Evolutionary conservation across 164 flowering plant genomes (phyloP), one percentile per base, ranked within the genome.

Genomic region (Chimonanthus praecox): DNA sequence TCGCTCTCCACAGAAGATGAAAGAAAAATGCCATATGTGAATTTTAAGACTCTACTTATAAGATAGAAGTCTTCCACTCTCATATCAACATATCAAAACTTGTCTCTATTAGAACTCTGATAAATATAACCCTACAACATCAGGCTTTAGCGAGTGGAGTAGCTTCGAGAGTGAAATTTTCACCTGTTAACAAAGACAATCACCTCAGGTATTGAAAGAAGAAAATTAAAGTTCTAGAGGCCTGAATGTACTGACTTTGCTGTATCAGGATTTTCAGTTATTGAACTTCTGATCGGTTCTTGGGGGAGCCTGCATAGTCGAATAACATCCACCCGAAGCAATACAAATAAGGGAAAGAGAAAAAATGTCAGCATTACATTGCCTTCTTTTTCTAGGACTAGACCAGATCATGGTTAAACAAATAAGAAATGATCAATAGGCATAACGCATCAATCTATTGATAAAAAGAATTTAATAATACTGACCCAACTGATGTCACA

Each of bases 401-500:
- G 33, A 33, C 33, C 33, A 33, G 33, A 33, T 33, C 33, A 33
- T 33, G 33, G 33, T 33, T 33, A 33, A 33, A 33, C 33, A 33
- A 33, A 33, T 33, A 33, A 33, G 33, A 33, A 33, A 33, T 33
- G 33, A 8, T 54, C 60, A 54, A 54, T 0, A 54, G 58, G 11
- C 11, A 6, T 50, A 7, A 2, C 3, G 11, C 58, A 71, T 8
- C 15, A 44, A 1, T 3, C 3, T 45, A 72, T 60, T 13, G 48
- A 47, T 3, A 9, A 15, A 63, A 63, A 46, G 68, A 72, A 5
- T 69, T 16, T 21, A n/a, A 11, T 9, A 51, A 58, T 71, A 88
- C 92, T 81, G n/a, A 90, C 94, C 88, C 91, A 76, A 89, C 87
- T 67, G 92, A 79, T 69, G 98, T 93, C 75, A 93, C 92, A 82